phyloP scores from a whole-genome alignment of 371 early-diverging fungal genomes.

The Mortierella sp. region DNA sequence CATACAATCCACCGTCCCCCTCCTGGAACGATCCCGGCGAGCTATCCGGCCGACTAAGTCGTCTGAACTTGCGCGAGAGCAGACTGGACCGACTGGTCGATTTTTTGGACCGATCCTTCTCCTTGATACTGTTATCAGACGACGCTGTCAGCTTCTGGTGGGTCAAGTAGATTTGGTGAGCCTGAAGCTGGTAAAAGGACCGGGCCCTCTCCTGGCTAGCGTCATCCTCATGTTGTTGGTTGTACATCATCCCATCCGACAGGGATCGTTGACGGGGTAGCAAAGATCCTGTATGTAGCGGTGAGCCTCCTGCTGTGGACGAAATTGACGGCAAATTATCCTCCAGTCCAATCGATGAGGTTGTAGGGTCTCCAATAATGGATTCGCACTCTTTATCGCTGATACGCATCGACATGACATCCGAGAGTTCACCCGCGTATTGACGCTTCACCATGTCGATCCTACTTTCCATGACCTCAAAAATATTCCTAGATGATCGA shows the following conservation, averaged over 20 bases:
- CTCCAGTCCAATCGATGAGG: slow-evolving; percentile 38
- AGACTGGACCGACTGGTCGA: slow-evolving; percentile 46
- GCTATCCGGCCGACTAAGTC: slow-evolving; percentile 35
- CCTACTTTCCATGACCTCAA: slow-evolving; percentile 56
- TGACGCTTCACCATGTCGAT: slow-evolving; percentile 56
- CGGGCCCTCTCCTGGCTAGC: slow-evolving; percentile 30
- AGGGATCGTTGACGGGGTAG: slow-evolving; percentile 20
- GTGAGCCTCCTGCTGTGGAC: slow-evolving; percentile 16
- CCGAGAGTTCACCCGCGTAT: slow-evolving; percentile 50
- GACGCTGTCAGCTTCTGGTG: slow-evolving; percentile 37
- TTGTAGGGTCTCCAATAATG: slow-evolving; percentile 22
- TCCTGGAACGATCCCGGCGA: slow-evolving; percentile 20
- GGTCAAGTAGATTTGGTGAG: slow-evolving; percentile 39
- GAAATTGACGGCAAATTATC: neutral
- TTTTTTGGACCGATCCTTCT: slow-evolving; percentile 42
- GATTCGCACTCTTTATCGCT: slow-evolving; percentile 37
- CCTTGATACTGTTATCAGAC: slow-evolving; percentile 25
- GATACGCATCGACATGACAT: slow-evolving; percentile 22
- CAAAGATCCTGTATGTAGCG: neutral
- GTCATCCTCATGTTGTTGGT: slow-evolving; percentile 20
- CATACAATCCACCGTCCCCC: slow-evolving; percentile 9
- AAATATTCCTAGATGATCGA: slow-evolving; percentile 34
- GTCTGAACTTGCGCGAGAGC: slow-evolving; percentile 44
- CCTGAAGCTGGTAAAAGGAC: slow-evolving; percentile 48
- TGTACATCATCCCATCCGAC: slow-evolving; percentile 26